Percentiles rank a stretch among this genome's conserved stretches.
phyloP scores from a whole-genome alignment of 2,329 filamentous ascomycete genomes.

The Beauveria sp. region DNA sequence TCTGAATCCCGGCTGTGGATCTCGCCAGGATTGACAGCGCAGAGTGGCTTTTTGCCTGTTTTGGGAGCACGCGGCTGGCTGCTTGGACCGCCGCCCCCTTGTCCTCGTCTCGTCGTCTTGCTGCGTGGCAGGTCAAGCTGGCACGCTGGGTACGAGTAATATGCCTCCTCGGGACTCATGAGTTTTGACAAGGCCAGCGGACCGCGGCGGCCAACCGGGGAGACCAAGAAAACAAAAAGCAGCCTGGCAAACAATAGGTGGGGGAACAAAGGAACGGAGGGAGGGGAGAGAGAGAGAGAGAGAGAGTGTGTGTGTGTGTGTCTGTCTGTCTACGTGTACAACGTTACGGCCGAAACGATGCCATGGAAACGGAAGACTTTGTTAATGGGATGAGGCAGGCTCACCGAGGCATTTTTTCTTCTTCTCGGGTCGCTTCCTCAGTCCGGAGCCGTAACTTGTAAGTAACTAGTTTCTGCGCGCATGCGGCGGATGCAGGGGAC shows the following conservation, averaged over 20 bases:
- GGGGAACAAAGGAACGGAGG: too few species aligned
- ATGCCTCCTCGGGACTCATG: neutral
- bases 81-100: neutral
- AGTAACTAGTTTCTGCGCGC: neutral
- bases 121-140: neutral
- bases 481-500: neutral
- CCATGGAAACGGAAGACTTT: neutral
- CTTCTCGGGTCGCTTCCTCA: neutral
- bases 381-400: neutral
- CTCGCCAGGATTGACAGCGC: neutral
- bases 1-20: neutral
- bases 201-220: too few species aligned
- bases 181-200: neutral
- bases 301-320: too few species aligned
- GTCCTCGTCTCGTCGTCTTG: neutral
- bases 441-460: neutral
- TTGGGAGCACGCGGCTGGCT: conserved; percentile 1
- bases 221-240: too few species aligned
- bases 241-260: too few species aligned
- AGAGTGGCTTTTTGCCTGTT: conserved; percentile 1
- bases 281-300: too few species aligned
- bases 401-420: neutral
- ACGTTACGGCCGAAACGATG: too few species aligned
- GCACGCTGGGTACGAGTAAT: neutral
- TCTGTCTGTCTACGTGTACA: too few species aligned